These are phyloP conservation scores for Corinectria fuckeliana DNA, from an alignment of 2,329 filamentous ascomycete species.

Conservation along the genomic window DNA sequence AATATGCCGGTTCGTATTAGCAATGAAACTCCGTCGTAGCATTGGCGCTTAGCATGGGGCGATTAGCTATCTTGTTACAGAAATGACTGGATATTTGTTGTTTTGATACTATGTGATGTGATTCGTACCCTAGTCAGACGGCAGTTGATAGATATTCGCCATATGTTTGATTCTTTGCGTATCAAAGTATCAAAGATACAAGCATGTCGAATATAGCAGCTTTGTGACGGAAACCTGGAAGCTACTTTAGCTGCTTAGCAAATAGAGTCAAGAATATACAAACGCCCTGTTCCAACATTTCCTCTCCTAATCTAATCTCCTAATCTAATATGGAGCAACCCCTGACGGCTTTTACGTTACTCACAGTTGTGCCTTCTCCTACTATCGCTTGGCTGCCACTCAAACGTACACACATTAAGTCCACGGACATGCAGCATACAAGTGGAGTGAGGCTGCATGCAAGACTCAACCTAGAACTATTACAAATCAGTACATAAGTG, in stretches of 20 bases:
- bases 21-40: too few relatives aligned
- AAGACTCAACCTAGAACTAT: background rate
- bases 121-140: too few relatives aligned
- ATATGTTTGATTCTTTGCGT: too few relatives aligned
- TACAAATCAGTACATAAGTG: background rate
- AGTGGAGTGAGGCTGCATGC: background rate
- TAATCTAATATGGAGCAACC: background rate
- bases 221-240: background rate
- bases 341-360: background rate
- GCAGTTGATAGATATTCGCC: too few relatives aligned
- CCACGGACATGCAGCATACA: background rate
- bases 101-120: too few relatives aligned
- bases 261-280: background rate
- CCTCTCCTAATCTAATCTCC: background rate
- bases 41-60: too few relatives aligned
- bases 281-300: background rate
- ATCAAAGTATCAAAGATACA: too few relatives aligned
- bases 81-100: too few relatives aligned
- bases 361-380: background rate
- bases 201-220: background rate
- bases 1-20: too few relatives aligned
- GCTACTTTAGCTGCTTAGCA: background rate
- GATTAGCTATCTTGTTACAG: too few relatives aligned
- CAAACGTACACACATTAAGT: background rate
- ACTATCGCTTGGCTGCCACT: background rate